A percentile compares a stretch with the other conserved stretches of the same genome.
Evolutionary conservation across 106 monocot species (phyloP).

Genomic region (Vanilla planifolia): DNA sequence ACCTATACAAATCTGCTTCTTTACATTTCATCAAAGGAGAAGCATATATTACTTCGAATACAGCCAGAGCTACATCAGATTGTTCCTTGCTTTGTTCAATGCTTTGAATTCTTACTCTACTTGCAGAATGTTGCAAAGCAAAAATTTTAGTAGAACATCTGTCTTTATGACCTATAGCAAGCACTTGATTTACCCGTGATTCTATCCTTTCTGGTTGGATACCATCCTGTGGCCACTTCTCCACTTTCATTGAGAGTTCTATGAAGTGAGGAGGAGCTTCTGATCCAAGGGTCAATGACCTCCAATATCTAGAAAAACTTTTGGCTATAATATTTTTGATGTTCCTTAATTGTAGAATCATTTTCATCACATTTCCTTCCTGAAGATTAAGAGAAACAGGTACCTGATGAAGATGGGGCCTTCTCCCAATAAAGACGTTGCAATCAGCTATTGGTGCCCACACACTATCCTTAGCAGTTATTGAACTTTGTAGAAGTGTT

Average conservation of each 20-base stretch:
- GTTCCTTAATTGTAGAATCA: constrained; percentile 39
- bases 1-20: constrained; percentile 47
- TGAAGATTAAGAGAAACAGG: constrained; percentile 16
- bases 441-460: constrained; percentile 75
- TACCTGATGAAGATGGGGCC: constrained; percentile 20
- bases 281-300: constrained; percentile 77
- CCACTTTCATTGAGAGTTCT: constrained; percentile 81
- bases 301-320: constrained; percentile 79
- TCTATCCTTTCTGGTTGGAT: constrained; percentile 92
- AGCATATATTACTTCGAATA: constrained; percentile 89
- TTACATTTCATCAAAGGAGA: constrained; percentile 51
- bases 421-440: constrained; percentile 30
- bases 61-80: constrained; percentile 59
- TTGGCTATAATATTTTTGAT: constrained; percentile 34
- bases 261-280: constrained; percentile 94
- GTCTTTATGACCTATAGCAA: constrained; percentile 50
- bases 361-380: constrained; percentile 22
- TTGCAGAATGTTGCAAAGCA: constrained; percentile 42
- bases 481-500: constrained; percentile 82
- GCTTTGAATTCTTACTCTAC: constrained; percentile 82
- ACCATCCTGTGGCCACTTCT: constrained; percentile 90
- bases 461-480: constrained; percentile 92
- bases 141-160: constrained; percentile 36
- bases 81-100: constrained; percentile 81
- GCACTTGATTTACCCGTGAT: constrained; percentile 71